Percentiles rank a stretch among this genome's conserved stretches.
phyloP scores from a whole-genome alignment of 768 basidiomycete species.

The Boletus coccyginus region DNA sequence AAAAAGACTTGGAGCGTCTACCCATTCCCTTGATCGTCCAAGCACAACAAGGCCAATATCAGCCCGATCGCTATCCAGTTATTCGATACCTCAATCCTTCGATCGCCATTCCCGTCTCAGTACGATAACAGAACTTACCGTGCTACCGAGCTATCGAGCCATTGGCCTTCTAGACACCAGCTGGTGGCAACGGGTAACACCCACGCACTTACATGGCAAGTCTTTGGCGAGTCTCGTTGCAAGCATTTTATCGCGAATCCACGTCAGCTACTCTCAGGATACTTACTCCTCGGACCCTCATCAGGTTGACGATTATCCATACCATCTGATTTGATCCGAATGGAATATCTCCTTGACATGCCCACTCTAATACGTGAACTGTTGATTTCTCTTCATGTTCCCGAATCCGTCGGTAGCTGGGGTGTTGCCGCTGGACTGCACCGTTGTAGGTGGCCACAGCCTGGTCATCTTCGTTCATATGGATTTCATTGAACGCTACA shows the following conservation, averaged over 20 bases:
- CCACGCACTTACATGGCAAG: conserved; percentile 56
- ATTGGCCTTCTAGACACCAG: conserved; percentile 44
- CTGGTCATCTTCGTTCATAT: no score
- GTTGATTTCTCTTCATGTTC: no score
- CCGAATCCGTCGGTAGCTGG: no score
- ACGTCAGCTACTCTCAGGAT: conserved; percentile 19
- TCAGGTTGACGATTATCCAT: conserved; percentile 4
- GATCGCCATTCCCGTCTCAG: conserved; percentile 43
- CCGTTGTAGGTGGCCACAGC: no score
- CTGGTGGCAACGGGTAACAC: conserved; percentile 39
- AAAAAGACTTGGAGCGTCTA: conserved; percentile 36
- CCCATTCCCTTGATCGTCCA: conserved; percentile 58
- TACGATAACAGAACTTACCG: conserved; percentile 66
- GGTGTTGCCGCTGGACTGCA: no score
- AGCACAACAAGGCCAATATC: conserved; percentile 51
- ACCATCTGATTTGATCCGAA: conserved; percentile 48
- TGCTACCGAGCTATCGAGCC: conserved; percentile 57
- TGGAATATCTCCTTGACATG: conserved; percentile 55
- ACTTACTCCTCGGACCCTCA: conserved; percentile 5
- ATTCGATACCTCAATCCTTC: conserved; percentile 21
- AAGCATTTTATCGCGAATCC: not conserved
- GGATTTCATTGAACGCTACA: no score
- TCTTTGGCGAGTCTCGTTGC: conserved; percentile 47
- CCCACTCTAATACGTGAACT: no score
- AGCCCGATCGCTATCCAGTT: conserved; percentile 26